phyloP scores from a whole-genome alignment of 495 filamentous ascomycete genomes.

The Tuber magnatum region DNA sequence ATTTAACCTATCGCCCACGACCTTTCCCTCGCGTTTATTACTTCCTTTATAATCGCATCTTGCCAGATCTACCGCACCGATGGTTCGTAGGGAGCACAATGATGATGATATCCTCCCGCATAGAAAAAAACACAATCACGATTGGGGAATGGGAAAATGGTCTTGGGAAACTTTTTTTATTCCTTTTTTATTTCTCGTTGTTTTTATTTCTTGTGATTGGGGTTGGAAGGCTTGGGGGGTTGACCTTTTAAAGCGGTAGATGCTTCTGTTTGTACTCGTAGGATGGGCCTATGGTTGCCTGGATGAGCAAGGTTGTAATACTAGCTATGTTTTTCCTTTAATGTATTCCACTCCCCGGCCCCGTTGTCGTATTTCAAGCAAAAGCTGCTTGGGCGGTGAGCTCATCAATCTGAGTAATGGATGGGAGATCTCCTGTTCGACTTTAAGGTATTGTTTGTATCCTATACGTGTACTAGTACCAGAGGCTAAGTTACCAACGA shows the following conservation, averaged over 20 bases:
- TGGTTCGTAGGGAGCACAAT: slow-evolving; percentile 17
- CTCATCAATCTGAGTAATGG: neutral
- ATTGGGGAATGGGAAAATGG: slow-evolving; percentile 27
- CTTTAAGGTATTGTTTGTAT: neutral
- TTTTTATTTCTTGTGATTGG: slow-evolving; percentile 1
- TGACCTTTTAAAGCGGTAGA: neutral
- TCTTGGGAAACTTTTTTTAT: slow-evolving; percentile 31
- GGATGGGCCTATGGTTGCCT: neutral
- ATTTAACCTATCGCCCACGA: neutral
- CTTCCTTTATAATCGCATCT: neutral
- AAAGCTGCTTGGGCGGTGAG: neutral
- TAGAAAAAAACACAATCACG: slow-evolving; percentile 21
- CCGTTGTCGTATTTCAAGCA: neutral
- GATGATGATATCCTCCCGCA: slow-evolving; percentile 29
- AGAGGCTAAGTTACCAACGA: neutral
- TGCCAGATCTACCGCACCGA: neutral
- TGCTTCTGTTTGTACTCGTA: slow-evolving; percentile 1
- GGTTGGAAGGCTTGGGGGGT: neutral
- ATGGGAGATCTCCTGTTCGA: neutral
- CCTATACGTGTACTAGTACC: neutral
- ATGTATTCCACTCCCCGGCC: neutral
- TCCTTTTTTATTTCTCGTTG: slow-evolving; percentile 9
- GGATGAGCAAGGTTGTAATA: slow-evolving; percentile 5
- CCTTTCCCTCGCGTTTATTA: neutral
- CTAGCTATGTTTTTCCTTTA: neutral